These are phyloP conservation scores for Cryptococcus sp. DNA, from an alignment of 1,284 basidiomycete species.

Conservation along the genomic window DNA sequence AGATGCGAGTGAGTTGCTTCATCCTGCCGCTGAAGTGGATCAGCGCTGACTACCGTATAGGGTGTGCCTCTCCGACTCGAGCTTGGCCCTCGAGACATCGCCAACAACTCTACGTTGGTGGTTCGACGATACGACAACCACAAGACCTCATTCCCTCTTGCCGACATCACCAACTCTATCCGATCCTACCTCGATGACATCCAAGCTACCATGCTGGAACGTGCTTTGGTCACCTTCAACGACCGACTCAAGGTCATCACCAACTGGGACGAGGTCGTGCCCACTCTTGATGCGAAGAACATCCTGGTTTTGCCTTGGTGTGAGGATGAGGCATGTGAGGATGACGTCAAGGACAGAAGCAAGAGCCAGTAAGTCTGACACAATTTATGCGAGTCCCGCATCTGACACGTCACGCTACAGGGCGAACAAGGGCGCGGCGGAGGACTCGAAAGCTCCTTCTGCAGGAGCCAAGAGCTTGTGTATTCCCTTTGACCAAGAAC, in stretches of 20 bases:
- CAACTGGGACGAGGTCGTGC: constrained; percentile 89
- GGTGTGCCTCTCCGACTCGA: constrained; percentile 97
- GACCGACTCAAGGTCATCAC: constrained; percentile 73
- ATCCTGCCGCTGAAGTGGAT: not conserved
- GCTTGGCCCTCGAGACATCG: constrained; percentile 90
- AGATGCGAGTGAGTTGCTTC: constrained; percentile 71
- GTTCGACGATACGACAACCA: constrained; percentile 86
- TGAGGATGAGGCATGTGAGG: constrained; percentile 89
- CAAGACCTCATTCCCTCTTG: constrained; percentile 74
- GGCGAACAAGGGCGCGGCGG: constrained; percentile 64
- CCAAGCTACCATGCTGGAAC: constrained; percentile 83
- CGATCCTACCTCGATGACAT: constrained; percentile 77
- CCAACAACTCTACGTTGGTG: constrained; percentile 76
- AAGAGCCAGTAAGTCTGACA: constrained; percentile 66
- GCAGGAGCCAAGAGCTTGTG: constrained; percentile 96
- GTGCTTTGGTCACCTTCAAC: constrained; percentile 75
- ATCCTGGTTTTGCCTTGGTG: constrained; percentile 95
- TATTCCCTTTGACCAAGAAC: constrained; percentile 92
- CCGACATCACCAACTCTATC: constrained; percentile 64
- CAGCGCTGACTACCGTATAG: constrained; percentile 50
- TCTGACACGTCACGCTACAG: constrained; percentile 52
- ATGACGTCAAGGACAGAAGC: constrained; percentile 95
- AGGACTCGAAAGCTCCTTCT: constrained; percentile 93
- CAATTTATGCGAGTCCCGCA: not conserved
- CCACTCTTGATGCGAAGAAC: constrained; percentile 84